Conservation (phyloP, 2,329 filamentous ascomycete species). For the Domatiomyces globalis region DNA sequence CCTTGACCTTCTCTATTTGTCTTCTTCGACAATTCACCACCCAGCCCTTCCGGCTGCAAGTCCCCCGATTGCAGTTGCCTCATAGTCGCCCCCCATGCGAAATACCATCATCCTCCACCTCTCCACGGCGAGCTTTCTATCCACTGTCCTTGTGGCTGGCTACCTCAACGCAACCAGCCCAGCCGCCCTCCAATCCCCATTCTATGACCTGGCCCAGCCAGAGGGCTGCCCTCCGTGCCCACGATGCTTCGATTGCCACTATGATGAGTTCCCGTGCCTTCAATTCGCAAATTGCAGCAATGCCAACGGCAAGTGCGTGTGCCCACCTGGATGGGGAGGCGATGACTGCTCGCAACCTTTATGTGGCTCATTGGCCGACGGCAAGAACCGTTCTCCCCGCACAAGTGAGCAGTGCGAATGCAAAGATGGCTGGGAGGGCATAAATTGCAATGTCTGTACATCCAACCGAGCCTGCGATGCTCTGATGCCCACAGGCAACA, state of each 20-base stretch:
- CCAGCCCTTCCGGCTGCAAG: neutral
- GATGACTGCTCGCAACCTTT: constrained; percentile 87
- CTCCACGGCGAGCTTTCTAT: constrained; percentile 4
- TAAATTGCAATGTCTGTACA: constrained; percentile 96
- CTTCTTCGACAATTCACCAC: no score
- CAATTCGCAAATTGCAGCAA: constrained; percentile 84
- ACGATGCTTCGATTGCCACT: constrained; percentile 86
- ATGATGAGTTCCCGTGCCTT: constrained; percentile 79
- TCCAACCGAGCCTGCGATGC: constrained; percentile 71
- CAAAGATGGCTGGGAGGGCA: constrained; percentile 84
- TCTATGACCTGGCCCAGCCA: constrained; percentile 58
- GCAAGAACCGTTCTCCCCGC: constrained; percentile 62
- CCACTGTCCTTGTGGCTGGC: constrained; percentile 8
- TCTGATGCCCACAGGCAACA: constrained; percentile 68
- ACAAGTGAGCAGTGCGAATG: constrained; percentile 56
- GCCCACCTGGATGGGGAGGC: constrained; percentile 82
- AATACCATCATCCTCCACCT: constrained; percentile 10
- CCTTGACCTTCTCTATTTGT: neutral
- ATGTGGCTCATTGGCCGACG: constrained; percentile 75
- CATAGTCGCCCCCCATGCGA: constrained; percentile 1
- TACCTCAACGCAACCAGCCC: constrained; percentile 44
- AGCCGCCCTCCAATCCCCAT: constrained; percentile 45
- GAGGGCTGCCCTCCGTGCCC: constrained; percentile 38
- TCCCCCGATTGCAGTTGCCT: constrained; percentile 6
- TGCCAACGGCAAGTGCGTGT: constrained; percentile 83